phyloP scores from a whole-genome alignment of 306 rosid species.

The Acacia melanoxylon region DNA sequence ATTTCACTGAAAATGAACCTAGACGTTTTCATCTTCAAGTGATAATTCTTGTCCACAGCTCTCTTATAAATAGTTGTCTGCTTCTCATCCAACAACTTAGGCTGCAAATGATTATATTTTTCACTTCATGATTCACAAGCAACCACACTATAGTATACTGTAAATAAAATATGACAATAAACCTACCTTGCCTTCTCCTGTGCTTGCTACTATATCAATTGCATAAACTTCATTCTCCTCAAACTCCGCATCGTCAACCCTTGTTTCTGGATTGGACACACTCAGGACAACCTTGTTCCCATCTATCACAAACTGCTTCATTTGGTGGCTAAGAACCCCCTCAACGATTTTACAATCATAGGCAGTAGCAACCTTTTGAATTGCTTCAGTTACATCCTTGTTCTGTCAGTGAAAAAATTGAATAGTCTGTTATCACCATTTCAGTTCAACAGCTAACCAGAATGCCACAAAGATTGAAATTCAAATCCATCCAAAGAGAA shows the following conservation, averaged over 20 bases:
- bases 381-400: slow-evolving; percentile 92
- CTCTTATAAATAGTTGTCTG: slow-evolving; percentile 98
- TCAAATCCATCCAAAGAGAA: background rate
- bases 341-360: slow-evolving; percentile 96
- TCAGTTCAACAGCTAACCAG: background rate
- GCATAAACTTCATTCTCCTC: slow-evolving; percentile 97
- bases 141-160: background rate
- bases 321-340: slow-evolving; percentile 98
- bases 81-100: slow-evolving; percentile 92
- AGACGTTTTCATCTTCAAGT: slow-evolving; percentile 96
- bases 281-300: slow-evolving; percentile 94
- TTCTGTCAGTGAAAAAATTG: slow-evolving; percentile 47
- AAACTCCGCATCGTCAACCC: slow-evolving; percentile 96
- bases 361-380: slow-evolving; percentile 95
- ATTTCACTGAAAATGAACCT: slow-evolving; percentile 98
- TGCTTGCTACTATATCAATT: slow-evolving; percentile 86
- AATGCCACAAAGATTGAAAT: background rate
- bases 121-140: background rate
- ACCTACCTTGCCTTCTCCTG: slow-evolving; percentile 93
- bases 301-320: slow-evolving; percentile 99
- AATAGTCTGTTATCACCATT: background rate
- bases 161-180: background rate
- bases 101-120: slow-evolving; percentile 49
- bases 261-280: slow-evolving; percentile 75
- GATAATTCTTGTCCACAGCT: slow-evolving; percentile 94